Evolutionary conservation across 257 asterid genomes (phyloP).

Genomic region (Linaria vulgaris): DNA sequence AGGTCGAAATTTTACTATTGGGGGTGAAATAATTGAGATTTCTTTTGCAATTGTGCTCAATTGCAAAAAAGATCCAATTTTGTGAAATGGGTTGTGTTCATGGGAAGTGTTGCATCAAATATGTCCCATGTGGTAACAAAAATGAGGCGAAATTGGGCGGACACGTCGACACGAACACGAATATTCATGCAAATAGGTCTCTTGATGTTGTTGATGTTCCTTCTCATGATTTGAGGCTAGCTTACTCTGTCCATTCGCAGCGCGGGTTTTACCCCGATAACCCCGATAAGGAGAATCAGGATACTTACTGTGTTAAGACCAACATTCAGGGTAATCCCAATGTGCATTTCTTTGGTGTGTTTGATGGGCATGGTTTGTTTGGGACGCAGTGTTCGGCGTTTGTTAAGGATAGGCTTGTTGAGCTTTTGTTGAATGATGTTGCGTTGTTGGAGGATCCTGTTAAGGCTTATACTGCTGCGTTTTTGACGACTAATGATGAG

Average conservation of each 20-base stretch:
- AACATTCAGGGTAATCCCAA: constrained; percentile 70
- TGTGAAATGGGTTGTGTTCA: constrained; percentile 81
- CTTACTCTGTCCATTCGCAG: constrained; percentile 65
- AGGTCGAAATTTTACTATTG: constrained; percentile 46
- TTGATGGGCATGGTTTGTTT: constrained; percentile 85
- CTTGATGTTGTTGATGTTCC: constrained; percentile 74
- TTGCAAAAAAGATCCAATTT: too few species aligned
- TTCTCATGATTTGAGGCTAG: constrained; percentile 62
- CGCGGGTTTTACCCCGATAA: constrained; percentile 87
- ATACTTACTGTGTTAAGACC: constrained; percentile 67
- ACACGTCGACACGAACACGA: constrained; percentile 42
- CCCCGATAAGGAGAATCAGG: constrained; percentile 90
- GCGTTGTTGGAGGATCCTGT: constrained; percentile 78
- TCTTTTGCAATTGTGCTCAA: too few species aligned
- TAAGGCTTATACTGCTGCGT: constrained; percentile 72
- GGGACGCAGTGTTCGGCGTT: constrained; percentile 83
- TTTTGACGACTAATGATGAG: constrained; percentile 66
- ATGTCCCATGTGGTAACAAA: constrained; percentile 49
- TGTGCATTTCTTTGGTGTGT: constrained; percentile 96
- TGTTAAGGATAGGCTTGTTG: constrained; percentile 76
- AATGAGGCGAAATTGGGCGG: constrained; percentile 50
- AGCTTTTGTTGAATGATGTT: constrained; percentile 51
- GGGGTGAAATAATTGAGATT: too few species aligned
- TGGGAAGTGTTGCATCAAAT: constrained; percentile 76
- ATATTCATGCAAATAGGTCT: constrained; percentile 37